phyloP scores from a whole-genome alignment of 2,329 filamentous ascomycete genomes.

The Trichoderma oligosporum region DNA sequence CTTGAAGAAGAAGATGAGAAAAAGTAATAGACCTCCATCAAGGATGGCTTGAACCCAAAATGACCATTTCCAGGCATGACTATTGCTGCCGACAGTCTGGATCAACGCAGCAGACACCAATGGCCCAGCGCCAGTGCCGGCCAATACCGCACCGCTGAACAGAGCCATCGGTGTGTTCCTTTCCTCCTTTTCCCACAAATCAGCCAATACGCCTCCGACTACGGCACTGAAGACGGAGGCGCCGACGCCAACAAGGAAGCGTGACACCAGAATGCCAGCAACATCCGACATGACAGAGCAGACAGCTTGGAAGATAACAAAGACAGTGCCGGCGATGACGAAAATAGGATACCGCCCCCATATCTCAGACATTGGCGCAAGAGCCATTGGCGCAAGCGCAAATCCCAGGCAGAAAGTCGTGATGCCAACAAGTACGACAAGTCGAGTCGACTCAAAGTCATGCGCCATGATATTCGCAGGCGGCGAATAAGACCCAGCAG shows the following conservation, averaged over 20 bases:
- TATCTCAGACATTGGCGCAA: constrained; percentile 84
- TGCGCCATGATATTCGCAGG: constrained; percentile 60
- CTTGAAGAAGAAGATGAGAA: constrained; percentile 67
- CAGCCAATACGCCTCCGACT: constrained; percentile 86
- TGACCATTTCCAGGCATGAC: constrained; percentile 72
- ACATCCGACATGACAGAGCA: constrained; percentile 68
- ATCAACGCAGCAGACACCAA: constrained; percentile 68
- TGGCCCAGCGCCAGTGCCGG: constrained; percentile 77
- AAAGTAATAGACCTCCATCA: constrained; percentile 55
- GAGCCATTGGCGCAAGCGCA: constrained; percentile 76
- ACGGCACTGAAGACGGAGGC: constrained; percentile 80
- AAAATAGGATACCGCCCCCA: constrained; percentile 85
- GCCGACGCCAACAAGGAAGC: constrained; percentile 75
- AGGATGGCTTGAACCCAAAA: constrained; percentile 82
- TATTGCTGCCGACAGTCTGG: constrained; percentile 47
- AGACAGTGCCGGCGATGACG: constrained; percentile 66
- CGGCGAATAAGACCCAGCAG: constrained; percentile 75
- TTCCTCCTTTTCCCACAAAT: constrained; percentile 74
- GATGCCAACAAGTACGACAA: constrained; percentile 70
- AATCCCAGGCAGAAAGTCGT: constrained; percentile 82
- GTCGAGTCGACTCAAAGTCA: constrained; percentile 61
- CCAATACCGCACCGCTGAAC: constrained; percentile 74
- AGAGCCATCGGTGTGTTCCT: constrained; percentile 87
- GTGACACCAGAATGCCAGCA: constrained; percentile 68
- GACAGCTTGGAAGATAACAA: constrained; percentile 65